A percentile compares a stretch with the other conserved stretches of the same genome.
These are phyloP conservation scores for Achaetomiella virescens DNA, from an alignment of 495 filamentous ascomycete species.

Conservation along the genomic window DNA sequence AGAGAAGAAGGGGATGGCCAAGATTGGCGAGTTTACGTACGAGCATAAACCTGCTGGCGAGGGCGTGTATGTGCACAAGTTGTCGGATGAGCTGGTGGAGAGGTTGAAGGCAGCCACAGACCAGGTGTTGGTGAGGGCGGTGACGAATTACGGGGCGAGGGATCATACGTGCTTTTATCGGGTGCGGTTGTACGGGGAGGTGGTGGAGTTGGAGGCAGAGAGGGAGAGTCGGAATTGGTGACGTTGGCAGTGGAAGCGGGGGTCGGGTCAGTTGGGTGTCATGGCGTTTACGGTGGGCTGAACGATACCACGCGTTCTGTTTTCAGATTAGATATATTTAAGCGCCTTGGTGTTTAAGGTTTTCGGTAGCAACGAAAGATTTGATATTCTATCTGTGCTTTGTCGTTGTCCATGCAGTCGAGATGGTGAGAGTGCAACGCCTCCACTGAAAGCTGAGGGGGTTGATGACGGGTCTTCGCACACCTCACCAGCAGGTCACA, in stretches of 20 bases:
- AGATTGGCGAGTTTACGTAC: conserved; percentile 50
- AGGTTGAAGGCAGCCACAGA: conserved; percentile 30
- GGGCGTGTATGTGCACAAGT: conserved; percentile 44
- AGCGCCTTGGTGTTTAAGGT: not conserved
- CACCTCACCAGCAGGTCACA: not conserved
- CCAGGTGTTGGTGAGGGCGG: conserved; percentile 44
- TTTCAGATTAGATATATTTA: not conserved
- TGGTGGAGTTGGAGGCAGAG: conserved; percentile 5
- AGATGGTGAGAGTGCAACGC: no score
- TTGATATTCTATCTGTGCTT: no score
- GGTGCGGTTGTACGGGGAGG: conserved; percentile 48
- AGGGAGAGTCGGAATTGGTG: not conserved
- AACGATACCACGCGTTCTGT: conserved; percentile 9
- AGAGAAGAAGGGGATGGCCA: conserved; percentile 36
- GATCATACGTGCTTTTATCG: conserved; percentile 60
- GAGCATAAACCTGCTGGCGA: conserved; percentile 36
- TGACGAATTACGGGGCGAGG: conserved; percentile 46
- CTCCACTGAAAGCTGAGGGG: no score
- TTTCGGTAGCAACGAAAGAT: not conserved
- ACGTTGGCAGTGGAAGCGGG: not conserved
- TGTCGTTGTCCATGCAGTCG: no score
- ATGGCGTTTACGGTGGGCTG: not conserved
- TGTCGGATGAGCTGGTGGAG: conserved; percentile 36
- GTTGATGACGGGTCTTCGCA: not conserved
- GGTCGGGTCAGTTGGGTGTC: not conserved